Percentiles rank a stretch among this genome's conserved stretches.
phyloP scores from a whole-genome alignment of 2,329 filamentous ascomycete species.

The Xylaria sp. region DNA sequence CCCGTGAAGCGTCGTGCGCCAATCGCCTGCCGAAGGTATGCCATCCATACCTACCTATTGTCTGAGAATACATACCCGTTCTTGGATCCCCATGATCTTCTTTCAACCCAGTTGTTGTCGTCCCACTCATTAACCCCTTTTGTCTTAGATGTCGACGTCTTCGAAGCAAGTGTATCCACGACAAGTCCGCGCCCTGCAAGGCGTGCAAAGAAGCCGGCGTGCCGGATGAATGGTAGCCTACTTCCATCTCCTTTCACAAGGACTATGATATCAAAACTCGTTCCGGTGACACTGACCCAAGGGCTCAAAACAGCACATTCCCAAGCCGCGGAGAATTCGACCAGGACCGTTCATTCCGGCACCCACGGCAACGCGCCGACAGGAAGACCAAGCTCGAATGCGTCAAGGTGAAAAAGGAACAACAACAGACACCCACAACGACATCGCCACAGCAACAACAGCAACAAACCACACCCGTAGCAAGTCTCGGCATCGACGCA shows the following conservation, averaged over 20 bases:
- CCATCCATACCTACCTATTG: background rate
- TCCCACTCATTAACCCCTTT: slow-evolving; percentile 3
- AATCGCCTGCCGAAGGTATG: slow-evolving; percentile 50
- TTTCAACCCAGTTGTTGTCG: slow-evolving; percentile 8
- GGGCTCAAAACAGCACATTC: slow-evolving; percentile 39
- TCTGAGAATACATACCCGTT: background rate
- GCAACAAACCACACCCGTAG: slow-evolving; percentile 13
- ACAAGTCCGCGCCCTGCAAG: slow-evolving; percentile 47
- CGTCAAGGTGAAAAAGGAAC: slow-evolving; percentile 28
- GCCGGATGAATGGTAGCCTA: slow-evolving; percentile 44
- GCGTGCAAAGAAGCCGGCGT: slow-evolving; percentile 48
- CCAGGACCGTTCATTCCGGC: slow-evolving; percentile 51
- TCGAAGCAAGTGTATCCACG: slow-evolving; percentile 52
- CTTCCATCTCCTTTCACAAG: background rate
- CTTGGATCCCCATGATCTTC: background rate
- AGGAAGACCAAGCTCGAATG: slow-evolving; percentile 36
- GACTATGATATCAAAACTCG: too few species aligned
- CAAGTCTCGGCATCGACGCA: slow-evolving; percentile 21
- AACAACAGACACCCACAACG: too few species aligned
- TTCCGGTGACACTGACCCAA: slow-evolving; percentile 6
- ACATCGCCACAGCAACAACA: too few species aligned
- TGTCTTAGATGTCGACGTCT: slow-evolving; percentile 48
- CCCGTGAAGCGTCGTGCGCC: slow-evolving; percentile 45
- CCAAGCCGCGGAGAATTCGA: slow-evolving; percentile 49
- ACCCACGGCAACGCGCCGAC: slow-evolving; percentile 47